phyloP scores from a whole-genome alignment of 306 rosid species.

The Abrus precatorius region DNA sequence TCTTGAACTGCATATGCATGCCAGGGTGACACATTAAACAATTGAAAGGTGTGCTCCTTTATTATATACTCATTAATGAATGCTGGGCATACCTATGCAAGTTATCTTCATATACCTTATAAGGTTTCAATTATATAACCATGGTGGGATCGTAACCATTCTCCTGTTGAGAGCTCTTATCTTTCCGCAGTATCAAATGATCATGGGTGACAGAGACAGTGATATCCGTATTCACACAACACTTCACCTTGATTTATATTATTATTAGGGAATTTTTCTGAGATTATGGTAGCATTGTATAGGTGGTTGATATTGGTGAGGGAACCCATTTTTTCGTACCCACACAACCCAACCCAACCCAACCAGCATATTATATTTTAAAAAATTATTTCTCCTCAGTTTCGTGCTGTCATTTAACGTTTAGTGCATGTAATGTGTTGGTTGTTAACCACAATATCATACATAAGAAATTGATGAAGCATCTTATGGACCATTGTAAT shows the following conservation, averaged over 20 bases:
- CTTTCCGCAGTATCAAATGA: background rate
- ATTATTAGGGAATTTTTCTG: background rate
- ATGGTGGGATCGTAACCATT: conserved; percentile 7
- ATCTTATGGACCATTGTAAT: too few relatives aligned
- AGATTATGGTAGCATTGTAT: background rate
- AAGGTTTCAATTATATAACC: background rate
- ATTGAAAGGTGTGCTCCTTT: background rate
- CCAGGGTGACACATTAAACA: background rate
- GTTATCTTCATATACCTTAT: conserved; percentile 4
- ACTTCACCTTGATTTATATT: background rate
- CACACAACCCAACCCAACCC: too few relatives aligned
- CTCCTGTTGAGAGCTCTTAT: background rate
- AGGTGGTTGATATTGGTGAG: background rate
- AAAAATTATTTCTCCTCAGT: too few relatives aligned
- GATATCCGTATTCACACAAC: background rate
- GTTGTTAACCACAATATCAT: too few relatives aligned
- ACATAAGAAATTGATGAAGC: too few relatives aligned
- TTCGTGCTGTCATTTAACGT: too few relatives aligned
- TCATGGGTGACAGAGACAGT: background rate
- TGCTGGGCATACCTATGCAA: background rate
- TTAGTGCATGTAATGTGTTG: too few relatives aligned
- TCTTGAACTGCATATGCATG: conserved; percentile 13
- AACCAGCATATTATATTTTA: too few relatives aligned
- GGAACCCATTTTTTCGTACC: background rate
- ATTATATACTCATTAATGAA: background rate